Percentiles rank a stretch among this genome's conserved stretches.
Evolutionary conservation across 352 stramenopile genomes (phyloP).

Genomic region (Phytopythium oedochilum): DNA sequence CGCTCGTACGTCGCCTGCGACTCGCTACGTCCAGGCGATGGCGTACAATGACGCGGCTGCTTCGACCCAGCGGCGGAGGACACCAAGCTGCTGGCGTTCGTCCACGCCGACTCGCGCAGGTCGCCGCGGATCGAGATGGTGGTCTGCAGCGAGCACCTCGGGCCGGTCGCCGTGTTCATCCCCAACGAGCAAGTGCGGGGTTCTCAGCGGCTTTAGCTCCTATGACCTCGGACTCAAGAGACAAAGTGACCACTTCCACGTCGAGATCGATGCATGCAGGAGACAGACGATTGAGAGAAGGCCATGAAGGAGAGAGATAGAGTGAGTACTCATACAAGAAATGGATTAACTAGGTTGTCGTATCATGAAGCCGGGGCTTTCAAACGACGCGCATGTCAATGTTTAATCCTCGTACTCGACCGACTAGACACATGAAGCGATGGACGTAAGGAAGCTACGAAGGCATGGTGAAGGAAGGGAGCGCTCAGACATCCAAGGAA

Average conservation of each 20-base stretch:
- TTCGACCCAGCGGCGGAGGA: neutral
- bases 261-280: too few relatives aligned
- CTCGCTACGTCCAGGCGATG: slow-evolving; percentile 1
- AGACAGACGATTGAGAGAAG: neutral
- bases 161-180: neutral
- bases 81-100: neutral
- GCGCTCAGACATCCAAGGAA: slow-evolving; percentile 62
- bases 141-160: slow-evolving; percentile 14
- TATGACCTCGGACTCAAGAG: too few relatives aligned
- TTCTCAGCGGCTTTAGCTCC: neutral
- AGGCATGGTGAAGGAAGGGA: slow-evolving; percentile 11
- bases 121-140: slow-evolving; percentile 16
- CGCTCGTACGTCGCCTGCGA: slow-evolving; percentile 3
- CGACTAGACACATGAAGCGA: too few relatives aligned
- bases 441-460: too few relatives aligned
- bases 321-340: slow-evolving; percentile 58
- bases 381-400: slow-evolving; percentile 80
- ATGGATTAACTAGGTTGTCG: slow-evolving; percentile 83
- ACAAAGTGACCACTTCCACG: too few relatives aligned
- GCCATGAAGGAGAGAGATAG: neutral
- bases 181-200: neutral
- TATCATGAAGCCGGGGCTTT: slow-evolving; percentile 66
- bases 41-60: too few relatives aligned
- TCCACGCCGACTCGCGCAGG: slow-evolving; percentile 13
- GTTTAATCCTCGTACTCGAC: slow-evolving; percentile 58